Base-by-base conservation (phyloP, 257 asterid species). In the Nicotiana noctiflora region DNA sequence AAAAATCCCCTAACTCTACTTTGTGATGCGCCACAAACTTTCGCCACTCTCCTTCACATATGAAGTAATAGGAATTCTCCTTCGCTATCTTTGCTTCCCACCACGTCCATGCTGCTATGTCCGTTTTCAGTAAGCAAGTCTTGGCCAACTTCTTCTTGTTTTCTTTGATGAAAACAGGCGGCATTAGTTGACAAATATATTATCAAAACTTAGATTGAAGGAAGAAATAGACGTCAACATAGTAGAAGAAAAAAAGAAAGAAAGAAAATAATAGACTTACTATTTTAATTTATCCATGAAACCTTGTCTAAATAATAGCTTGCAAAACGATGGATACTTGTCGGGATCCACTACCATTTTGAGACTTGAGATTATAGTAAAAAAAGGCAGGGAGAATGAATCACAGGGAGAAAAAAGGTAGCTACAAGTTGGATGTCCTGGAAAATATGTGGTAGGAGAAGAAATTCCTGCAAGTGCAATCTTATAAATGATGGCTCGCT, bases 251-350 rank as follows among this genome's bases (percentile, higher is more conserved):
- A 27, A 3, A 51, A 53, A 11, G 0, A 7, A n/a, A 19, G 1
- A 2, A 8, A 6, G 19, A 34, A 14, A n/a, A 11, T 52, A 6
- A 3, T 12, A 46, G 1, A 52, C 57, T 17, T 2, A 9, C 77
- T 46, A 72, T 72, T 72, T 46, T n/a, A n/a, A n/a, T n/a, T n/a
- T 72, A 46, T 72, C 37, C 60, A 6, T 46, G 1, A 72, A 72
- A 44, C 77, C 77, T 46, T 21, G 37, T 72, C 49, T 72, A 17
- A 46, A 72, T 46, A 46, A 72, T 12, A 72, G 21, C 14, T 72
- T 72, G 77, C 77, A 72, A 23, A 72, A 72, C 4, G 77, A 72
- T 46, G 77, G 77, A 46, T 72, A 57, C 14, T 46, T 46, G 21
- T 72, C 37, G 0, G 77, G 77, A 72, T 72, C 77, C 23, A 72